Evolutionary conservation across 345 rosid genomes (phyloP), one percentile per base, ranked within the genome.

Genomic region (Gynandropsis gynandra): DNA sequence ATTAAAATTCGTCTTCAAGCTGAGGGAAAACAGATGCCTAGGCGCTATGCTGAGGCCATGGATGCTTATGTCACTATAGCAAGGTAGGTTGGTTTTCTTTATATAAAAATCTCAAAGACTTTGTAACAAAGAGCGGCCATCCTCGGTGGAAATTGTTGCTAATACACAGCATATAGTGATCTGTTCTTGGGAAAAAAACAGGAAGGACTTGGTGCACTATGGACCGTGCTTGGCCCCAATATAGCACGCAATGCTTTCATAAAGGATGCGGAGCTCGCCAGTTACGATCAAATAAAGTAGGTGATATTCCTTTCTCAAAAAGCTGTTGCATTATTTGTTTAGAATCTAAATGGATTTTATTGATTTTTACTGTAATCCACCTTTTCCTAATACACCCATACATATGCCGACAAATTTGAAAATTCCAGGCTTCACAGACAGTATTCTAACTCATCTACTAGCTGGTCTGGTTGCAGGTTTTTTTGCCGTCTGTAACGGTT

Each of bases 201-300:
- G 98, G 98, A 87, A 74, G 98, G 98, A 63, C 37, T 87, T 39
- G 61, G 72, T 27, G 98, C 95, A 34, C 66, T 87, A 14, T 90
- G 98, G 98, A 87, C 95, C 4, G 96, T 96, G 32, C 83, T 90
- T 64, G 98, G 98, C 14, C 96, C 98, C 32, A 92, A 92, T 46
- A 75, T 92, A 52, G 96, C 95, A 50, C 63, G 98, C 58, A 92
- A 92, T 66, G 96, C 96, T 62, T 78, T 85, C 52, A 72, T 92
- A 58, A 92, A 92, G 74, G 98, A 96, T 63, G 98, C 98, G 59
- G 96, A 92, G 67, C 76, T 92, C 32, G n/a, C n/a, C n/a, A n/a
- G n/a, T n/a, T n/a, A n/a, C n/a, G n/a, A n/a, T n/a, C n/a, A n/a
- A n/a, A n/a, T n/a, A n/a, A n/a, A n/a, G n/a, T n/a, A n/a, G n/a